Base-by-base conservation (phyloP, 345 rosid species). In the Limnanthes douglasii region DNA sequence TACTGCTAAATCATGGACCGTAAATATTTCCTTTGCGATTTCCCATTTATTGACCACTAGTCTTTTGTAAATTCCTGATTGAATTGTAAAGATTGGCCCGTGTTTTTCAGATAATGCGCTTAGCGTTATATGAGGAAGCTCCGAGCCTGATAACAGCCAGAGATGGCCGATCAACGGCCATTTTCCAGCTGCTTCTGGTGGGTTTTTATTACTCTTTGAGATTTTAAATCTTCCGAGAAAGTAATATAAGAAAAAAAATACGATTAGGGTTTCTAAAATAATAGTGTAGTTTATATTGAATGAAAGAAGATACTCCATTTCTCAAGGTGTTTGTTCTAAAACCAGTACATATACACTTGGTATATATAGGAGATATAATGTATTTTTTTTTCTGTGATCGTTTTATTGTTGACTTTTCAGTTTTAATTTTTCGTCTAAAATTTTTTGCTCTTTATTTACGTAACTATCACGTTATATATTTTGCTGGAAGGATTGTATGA, bases 11-110 rank as follows among this genome's bases (percentile, higher is more conserved):
- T 69, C 76, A 3, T 65, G 22, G n/a, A 14, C 39, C 21, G 56
- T 65, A 54, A 45, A 64, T 32, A 53, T 33, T 35, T 69, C 72
- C 25, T 41, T 61, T 4, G 56, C 66, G 15, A 45, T 11, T 18
- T 68, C 66, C 46, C 35, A 44, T 12, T 39, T 44, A 13, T 30
- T 69, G n/a, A 70, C 40, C 46, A 70, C 67, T 44, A 70, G 14
- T 16, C 43, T 21, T 31, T 33, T 60, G 47, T 16, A 41, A 14
- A 45, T 11, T 31, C 78, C 73, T 2, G 62, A 14, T 54, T 39
- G 43, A 19, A 66, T 44, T 47, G 55, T 24, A 42, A 61, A 65
- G 19, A 57, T 31, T 0, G 76, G 59, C 13, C 69, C 77, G 8
- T 54, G 54, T 19, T 66, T 46, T 17, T 66, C 58, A 2, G 70